Base-by-base conservation (phyloP, 2,329 filamentous ascomycete genomes). In the Aspergillus fischeri region DNA sequence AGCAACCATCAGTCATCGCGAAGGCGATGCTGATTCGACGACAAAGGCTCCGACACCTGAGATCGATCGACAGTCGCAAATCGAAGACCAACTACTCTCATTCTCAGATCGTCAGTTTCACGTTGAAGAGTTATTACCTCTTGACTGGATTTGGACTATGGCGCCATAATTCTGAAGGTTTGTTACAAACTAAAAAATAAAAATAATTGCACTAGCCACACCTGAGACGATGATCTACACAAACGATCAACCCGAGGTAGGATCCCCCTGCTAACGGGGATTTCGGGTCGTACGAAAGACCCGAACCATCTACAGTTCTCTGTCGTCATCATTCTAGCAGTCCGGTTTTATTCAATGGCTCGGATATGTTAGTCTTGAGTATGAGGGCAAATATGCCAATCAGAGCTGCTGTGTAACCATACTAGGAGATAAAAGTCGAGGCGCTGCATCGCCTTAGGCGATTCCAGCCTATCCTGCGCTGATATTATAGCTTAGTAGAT, bases 21-120 rank as follows among this genome's bases (percentile, higher is more conserved):
- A n/a, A n/a, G 8, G 4, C 20, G 9, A 11, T 20, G 45, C 28
- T 58, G 42, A 38, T 55, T 58, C 24, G 56, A 52, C 3, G 14
- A 35, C n/a, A 44, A 10, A 44, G n/a, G 21, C 41, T 44, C 41
- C 14, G n/a, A 44, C 27, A 17, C 32, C 17, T 17, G 41, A 45
- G 42, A 51, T 49, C 25, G 55, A 57, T 54, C 48, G 48, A 52
- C 52, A 29, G 28, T 38, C 20, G 29, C 38, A 52, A 58, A 58
- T 52, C 42, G 52, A 38, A 44, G 38, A 25, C 20, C 4, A 47
- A 47, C 20, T 7, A 1, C 5, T 27, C 25, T 14, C 24, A 21
- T 11, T 44, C 21, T 44, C 41, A 44, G 41, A 44, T 21, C 41
- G 21, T 44, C 21, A 38, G 32, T 44, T 24, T n/a, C 10, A 14